These are phyloP conservation scores for Pyrus pyrifolia DNA, from an alignment of 306 rosid genomes.

Conservation along the genomic window DNA sequence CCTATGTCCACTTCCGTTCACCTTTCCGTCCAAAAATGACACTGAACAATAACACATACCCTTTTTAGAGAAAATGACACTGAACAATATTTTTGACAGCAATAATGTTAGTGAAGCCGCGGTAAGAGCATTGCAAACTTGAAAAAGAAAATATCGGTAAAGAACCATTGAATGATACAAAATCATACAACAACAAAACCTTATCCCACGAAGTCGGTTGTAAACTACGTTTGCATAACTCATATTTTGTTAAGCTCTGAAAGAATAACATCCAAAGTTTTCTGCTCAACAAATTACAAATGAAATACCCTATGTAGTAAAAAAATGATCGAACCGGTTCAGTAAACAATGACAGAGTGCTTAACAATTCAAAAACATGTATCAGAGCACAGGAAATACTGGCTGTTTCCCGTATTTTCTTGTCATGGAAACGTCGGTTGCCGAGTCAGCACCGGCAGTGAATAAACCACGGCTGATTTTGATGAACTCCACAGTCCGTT, in stretches of 20 bases:
- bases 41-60: background rate
- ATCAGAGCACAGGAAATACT: background rate
- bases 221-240: too few relatives aligned
- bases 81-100: too few relatives aligned
- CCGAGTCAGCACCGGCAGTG: constrained; percentile 77
- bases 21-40: background rate
- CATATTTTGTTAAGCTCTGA: background rate
- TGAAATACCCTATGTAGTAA: too few relatives aligned
- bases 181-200: too few relatives aligned
- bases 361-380: background rate
- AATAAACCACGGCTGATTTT: constrained; percentile 76
- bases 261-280: background rate
- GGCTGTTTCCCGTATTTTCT: constrained; percentile 1
- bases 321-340: background rate
- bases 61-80: background rate
- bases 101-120: background rate
- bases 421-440: constrained; percentile 62
- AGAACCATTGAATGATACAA: background rate
- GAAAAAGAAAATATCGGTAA: background rate
- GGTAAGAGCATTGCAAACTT: background rate
- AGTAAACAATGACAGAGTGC: too few relatives aligned
- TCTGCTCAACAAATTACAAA: background rate
- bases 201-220: too few relatives aligned
- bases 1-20: background rate
- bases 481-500: constrained; percentile 85